Base-by-base conservation (phyloP, 148 eudicot genomes). In the Rhododendron simsii region DNA sequence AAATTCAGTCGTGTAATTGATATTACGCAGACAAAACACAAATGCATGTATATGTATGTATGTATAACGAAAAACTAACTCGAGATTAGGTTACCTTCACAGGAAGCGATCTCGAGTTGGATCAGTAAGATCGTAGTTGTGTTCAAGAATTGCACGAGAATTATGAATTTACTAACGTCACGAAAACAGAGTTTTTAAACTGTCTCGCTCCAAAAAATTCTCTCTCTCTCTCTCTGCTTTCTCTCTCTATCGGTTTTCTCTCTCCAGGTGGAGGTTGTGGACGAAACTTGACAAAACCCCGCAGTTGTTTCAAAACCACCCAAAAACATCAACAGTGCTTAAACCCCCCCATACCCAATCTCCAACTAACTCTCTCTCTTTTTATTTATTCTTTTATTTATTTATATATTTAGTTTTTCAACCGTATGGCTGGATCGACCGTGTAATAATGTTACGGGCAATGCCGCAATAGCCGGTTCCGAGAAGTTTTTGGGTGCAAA, bases 21-120 rank as follows among this genome's bases (percentile, higher is more conserved):
- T 8, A 65, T 65, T 78, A 75, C 78, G 74, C 4, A 11, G 0
- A 10, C 81, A 30, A 65, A 78, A 45, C 16, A 78, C 45, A 47
- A 23, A 47, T 50, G 50, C 20, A 44, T 21, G 45, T 3, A 20
- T 2, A 14, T 16, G 2, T 7, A 61, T 20, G 15, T 0, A 50
- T 50, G 3, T 3, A 53, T 13, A 13, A 53, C 15, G 16, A 4
- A 30, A 69, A 69, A 69, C 20, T 18, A 50, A 71, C 16, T 33
- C 63, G 39, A 69, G 65, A 71, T 84, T 30, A 20, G 65, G 50
- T 75, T 78, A 89, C 91, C 91, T 83, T 71, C 55, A 80, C 11
- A 41, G 50, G 73, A 73, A 81, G 44, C 61, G 90, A 89, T 85
- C 92, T 80, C 84, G 75, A 80, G 81, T 87, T 84, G 83, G 83